A percentile compares a stretch with the other conserved stretches of the same genome.
Conservation (phyloP, 1,284 basidiomycete genomes). For the Irpex lacteus region DNA sequence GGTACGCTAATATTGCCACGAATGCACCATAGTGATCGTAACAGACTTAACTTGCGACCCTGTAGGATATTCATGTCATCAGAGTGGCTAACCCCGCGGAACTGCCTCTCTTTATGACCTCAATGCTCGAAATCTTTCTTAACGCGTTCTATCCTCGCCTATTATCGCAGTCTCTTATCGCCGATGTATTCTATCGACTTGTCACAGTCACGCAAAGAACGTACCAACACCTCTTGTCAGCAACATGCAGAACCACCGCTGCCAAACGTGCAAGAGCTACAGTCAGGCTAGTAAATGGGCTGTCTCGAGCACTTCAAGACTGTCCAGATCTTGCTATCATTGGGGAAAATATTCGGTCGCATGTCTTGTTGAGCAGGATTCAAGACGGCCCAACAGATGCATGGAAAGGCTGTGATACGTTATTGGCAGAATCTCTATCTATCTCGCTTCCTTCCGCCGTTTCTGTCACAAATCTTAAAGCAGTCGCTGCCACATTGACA, state of each 20-base stretch:
- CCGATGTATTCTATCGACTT: conserved; percentile 41
- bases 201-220: conserved; percentile 36
- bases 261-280: conserved; percentile 38
- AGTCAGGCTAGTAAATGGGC: conserved; percentile 34
- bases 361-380: conserved; percentile 31
- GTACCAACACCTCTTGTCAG: conserved; percentile 46
- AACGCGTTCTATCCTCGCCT: conserved; percentile 38
- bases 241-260: conserved; percentile 34
- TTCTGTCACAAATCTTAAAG: background rate
- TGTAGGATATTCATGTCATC: background rate
- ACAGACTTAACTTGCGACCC: background rate
- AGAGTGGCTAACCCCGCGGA: conserved; percentile 28
- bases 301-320: conserved; percentile 22
- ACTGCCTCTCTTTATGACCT: conserved; percentile 43
- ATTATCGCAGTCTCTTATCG: conserved; percentile 45
- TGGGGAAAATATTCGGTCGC: conserved; percentile 26
- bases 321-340: conserved; percentile 22
- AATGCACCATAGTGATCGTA: background rate
- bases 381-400: conserved; percentile 20
- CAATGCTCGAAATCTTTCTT: conserved; percentile 42
- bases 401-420: conserved; percentile 23
- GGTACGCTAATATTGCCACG: background rate
- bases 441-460: background rate
- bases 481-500: background rate
- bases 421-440: conserved; percentile 9